Conservation (phyloP, 2,329 filamentous ascomycete genomes). For the Fusarium xylarioides region DNA sequence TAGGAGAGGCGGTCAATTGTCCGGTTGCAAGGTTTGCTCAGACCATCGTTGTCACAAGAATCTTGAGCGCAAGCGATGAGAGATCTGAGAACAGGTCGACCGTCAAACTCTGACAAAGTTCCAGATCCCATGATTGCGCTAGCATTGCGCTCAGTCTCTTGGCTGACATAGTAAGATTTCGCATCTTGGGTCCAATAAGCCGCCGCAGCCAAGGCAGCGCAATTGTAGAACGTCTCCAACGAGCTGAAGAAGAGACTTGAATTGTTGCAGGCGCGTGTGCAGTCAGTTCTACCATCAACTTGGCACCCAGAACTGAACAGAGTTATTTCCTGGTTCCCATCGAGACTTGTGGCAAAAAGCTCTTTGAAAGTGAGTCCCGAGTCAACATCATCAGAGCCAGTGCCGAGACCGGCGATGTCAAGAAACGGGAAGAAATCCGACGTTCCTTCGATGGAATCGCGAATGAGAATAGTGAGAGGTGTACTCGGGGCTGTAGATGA, state of each 20-base stretch:
- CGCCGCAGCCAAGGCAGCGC: constrained; percentile 48
- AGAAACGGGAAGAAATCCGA: constrained; percentile 51
- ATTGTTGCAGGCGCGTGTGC: constrained; percentile 46
- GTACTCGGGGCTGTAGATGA: constrained; percentile 32
- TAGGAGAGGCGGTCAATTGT: constrained; percentile 42
- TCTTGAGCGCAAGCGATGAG: constrained; percentile 49
- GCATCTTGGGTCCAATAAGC: constrained; percentile 47
- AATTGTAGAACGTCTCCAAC: constrained; percentile 52
- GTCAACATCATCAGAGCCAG: constrained; percentile 40
- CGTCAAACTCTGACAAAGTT: constrained; percentile 45
- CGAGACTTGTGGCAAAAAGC: constrained; percentile 47
- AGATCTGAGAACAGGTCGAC: constrained; percentile 43
- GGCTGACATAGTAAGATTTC: constrained; percentile 43
- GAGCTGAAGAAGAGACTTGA: constrained; percentile 46
- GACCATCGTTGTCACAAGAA: constrained; percentile 47
- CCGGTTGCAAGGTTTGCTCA: constrained; percentile 45
- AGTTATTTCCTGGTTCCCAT: constrained; percentile 45
- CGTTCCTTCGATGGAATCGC: constrained; percentile 44
- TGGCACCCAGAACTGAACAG: constrained; percentile 48
- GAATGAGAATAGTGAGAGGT: constrained; percentile 45
- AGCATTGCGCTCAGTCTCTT: constrained; percentile 49
- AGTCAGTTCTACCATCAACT: constrained; percentile 44
- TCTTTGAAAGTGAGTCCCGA: constrained; percentile 46
- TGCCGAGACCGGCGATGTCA: constrained; percentile 46
- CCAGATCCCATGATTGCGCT: constrained; percentile 49